Evolutionary conservation across 768 basidiomycete genomes (phyloP).

Genomic region (Leccinum pellstonianum): DNA sequence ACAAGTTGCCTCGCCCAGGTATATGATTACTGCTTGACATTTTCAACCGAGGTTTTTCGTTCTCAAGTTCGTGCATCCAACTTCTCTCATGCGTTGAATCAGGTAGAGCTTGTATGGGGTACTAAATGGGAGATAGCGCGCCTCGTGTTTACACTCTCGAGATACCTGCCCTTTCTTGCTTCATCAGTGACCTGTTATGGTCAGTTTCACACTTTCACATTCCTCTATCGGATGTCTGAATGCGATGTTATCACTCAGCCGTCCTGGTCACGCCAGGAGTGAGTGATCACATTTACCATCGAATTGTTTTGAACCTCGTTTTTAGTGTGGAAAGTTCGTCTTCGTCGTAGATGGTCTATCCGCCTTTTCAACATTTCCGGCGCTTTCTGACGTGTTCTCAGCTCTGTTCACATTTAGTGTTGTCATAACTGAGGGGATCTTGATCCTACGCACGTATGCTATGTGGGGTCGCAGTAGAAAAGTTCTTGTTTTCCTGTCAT

Average conservation of each 20-base stretch:
- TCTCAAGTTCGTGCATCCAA: no score
- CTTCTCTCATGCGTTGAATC: neutral
- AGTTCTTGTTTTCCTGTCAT: constrained; percentile 16
- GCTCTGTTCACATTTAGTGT: constrained; percentile 15
- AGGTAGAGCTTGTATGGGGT: constrained; percentile 28
- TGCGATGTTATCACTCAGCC: constrained; percentile 2
- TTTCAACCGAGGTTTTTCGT: constrained; percentile 19
- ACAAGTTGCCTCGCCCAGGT: constrained; percentile 2
- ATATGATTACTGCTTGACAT: constrained; percentile 26
- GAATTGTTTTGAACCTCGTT: neutral
- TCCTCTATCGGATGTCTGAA: neutral
- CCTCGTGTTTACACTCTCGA: constrained; percentile 25
- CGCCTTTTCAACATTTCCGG: neutral
- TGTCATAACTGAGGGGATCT: constrained; percentile 11
- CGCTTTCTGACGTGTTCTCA: constrained; percentile 6
- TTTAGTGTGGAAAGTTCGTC: constrained; percentile 21
- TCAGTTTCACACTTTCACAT: neutral
- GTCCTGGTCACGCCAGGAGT: constrained; percentile 5
- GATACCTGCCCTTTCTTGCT: constrained; percentile 28
- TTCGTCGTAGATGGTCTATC: constrained; percentile 18
- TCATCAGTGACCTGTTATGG: constrained; percentile 20
- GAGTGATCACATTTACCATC: neutral
- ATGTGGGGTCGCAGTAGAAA: constrained; percentile 23
- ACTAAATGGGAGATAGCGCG: constrained; percentile 23
- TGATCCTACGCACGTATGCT: constrained; percentile 26